phyloP scores from a whole-genome alignment of 768 basidiomycete genomes.

The Dentipellis sp. region DNA sequence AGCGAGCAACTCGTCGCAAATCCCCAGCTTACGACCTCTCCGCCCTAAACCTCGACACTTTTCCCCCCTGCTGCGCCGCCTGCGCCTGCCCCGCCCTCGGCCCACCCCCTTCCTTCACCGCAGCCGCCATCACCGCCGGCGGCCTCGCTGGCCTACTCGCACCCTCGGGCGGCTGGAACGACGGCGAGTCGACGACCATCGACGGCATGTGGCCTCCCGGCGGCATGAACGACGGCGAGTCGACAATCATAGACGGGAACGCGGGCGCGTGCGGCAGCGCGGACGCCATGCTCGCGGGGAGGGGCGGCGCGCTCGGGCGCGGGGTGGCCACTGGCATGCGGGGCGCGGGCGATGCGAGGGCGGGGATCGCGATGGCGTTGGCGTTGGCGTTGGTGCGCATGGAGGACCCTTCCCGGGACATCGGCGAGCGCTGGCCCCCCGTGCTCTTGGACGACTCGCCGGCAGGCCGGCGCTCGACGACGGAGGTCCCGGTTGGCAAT shows the following conservation, averaged over 20 bases:
- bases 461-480: conserved; percentile 1
- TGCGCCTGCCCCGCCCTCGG: background rate
- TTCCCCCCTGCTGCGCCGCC: conserved; percentile 8
- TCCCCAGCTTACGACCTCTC: conserved; percentile 9
- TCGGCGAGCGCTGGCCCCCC: background rate
- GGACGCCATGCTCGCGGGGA: background rate
- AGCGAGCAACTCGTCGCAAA: background rate
- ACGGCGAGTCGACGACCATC: conserved; percentile 14
- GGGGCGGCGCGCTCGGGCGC: background rate
- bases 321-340: conserved; percentile 1
- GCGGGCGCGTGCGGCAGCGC: background rate
- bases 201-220: background rate
- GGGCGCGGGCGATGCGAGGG: conserved; percentile 21
- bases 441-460: too few species aligned
- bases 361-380: conserved; percentile 13
- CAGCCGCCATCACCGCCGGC: conserved; percentile 12
- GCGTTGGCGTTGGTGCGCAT: background rate
- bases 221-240: conserved; percentile 13
- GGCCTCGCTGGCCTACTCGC: conserved; percentile 9
- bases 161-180: conserved; percentile 9
- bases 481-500: conserved; percentile 5
- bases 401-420: background rate
- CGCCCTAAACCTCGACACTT: conserved; percentile 19
- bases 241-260: conserved; percentile 6
- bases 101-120: conserved; percentile 11